Conservation (phyloP, 208 protist species). For the Strigomonas galati region DNA sequence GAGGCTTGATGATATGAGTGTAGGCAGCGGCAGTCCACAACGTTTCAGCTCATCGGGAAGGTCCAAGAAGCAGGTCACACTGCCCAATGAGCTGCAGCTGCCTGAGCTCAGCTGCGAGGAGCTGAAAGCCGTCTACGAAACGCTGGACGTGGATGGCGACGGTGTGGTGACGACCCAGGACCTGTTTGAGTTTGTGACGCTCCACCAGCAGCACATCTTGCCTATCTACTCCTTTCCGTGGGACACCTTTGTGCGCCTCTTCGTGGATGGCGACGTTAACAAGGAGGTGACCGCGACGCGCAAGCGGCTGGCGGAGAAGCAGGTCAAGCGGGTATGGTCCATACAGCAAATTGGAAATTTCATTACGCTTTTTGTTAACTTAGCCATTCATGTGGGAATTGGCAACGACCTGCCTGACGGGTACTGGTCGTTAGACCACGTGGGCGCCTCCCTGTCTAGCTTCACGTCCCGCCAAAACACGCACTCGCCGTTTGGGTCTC, state of each 20-base stretch:
- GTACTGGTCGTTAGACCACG: not conserved
- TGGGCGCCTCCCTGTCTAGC: not conserved
- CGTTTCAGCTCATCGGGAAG: not conserved
- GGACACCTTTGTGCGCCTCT: not conserved
- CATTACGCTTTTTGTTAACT: slow-evolving; percentile 7
- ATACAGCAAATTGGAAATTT: slow-evolving; percentile 10
- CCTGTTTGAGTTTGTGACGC: slow-evolving; percentile 15
- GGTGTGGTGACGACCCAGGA: slow-evolving; percentile 16
- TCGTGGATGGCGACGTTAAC: not conserved
- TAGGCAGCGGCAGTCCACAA: not conserved
- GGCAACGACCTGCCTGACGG: not conserved
- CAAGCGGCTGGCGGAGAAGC: too few relatives aligned
- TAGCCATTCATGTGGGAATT: not conserved
- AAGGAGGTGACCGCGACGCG: not conserved
- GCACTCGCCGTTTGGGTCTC: not conserved
- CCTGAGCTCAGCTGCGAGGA: not conserved
- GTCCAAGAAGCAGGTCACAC: not conserved
- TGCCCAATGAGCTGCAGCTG: not conserved
- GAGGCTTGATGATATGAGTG: not conserved
- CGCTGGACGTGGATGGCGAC: slow-evolving; percentile 20
- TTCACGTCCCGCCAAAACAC: not conserved
- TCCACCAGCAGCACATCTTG: slow-evolving; percentile 18
- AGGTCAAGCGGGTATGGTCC: not conserved
- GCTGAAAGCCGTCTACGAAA: not conserved
- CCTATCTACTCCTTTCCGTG: not conserved